Percentiles rank a stretch among this genome's conserved stretches.
phyloP scores from a whole-genome alignment of 345 rosid species.

The Ceriops decandra region DNA sequence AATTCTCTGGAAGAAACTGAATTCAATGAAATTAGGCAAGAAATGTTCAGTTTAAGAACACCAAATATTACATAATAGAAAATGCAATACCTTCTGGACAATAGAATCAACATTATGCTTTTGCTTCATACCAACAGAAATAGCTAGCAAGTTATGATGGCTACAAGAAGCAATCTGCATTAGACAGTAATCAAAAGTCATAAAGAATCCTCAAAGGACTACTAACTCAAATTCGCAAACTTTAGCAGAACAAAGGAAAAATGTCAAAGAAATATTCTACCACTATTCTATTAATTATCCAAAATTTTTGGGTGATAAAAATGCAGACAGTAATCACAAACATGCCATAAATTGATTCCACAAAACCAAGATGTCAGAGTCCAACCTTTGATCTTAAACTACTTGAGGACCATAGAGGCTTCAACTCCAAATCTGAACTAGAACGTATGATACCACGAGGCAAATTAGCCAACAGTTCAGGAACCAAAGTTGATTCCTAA shows the following conservation, averaged over 20 bases:
- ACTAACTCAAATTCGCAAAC: neutral
- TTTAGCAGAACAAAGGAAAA: neutral
- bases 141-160: slow-evolving; percentile 64
- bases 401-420: slow-evolving; percentile 86
- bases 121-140: slow-evolving; percentile 88
- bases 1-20: slow-evolving; percentile 94
- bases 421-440: slow-evolving; percentile 80
- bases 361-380: slow-evolving; percentile 9
- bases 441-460: slow-evolving; percentile 68
- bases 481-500: slow-evolving; percentile 50
- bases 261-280: neutral
- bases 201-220: slow-evolving; percentile 5
- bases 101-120: slow-evolving; percentile 66
- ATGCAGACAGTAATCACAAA: neutral
- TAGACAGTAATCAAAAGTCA: slow-evolving; percentile 12
- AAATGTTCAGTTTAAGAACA: slow-evolving; percentile 2
- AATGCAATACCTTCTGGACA: slow-evolving; percentile 65
- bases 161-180: slow-evolving; percentile 41
- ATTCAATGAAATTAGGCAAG: slow-evolving; percentile 40
- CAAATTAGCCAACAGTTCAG: slow-evolving; percentile 45
- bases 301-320: neutral
- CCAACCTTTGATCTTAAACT: slow-evolving; percentile 60
- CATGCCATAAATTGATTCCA: neutral
- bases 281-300: neutral
- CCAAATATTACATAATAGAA: slow-evolving; percentile 14